Percentiles rank a stretch among this genome's conserved stretches.
These are phyloP conservation scores for Mucor piriformis DNA, from an alignment of 371 early-diverging fungal species.

Conservation along the genomic window DNA sequence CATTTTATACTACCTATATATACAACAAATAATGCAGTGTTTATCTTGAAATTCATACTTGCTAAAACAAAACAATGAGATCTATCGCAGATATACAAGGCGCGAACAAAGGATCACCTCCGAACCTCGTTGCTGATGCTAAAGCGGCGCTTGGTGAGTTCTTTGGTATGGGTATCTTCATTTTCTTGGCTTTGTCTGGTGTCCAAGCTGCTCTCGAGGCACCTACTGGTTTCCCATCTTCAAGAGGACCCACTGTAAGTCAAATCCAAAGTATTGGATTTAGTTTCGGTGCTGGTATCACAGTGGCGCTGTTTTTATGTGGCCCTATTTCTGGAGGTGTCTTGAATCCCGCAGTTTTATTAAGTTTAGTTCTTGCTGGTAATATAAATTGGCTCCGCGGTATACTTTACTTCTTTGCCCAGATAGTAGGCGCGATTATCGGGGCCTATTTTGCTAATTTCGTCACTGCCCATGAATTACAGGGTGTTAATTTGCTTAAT, in stretches of 20 bases:
- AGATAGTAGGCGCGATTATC: conserved; percentile 53
- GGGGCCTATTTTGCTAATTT: conserved; percentile 49
- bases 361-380: conserved; percentile 45
- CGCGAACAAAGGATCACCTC: conserved; percentile 13
- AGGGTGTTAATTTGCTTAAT: conserved; percentile 39
- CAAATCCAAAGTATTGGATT: conserved; percentile 46
- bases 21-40: background rate
- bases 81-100: conserved; percentile 6
- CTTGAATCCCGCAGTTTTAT: conserved; percentile 62
- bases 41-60: background rate
- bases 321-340: conserved; percentile 60
- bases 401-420: conserved; percentile 49
- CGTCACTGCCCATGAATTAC: conserved; percentile 38
- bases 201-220: conserved; percentile 45
- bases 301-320: conserved; percentile 46
- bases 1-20: too few species aligned
- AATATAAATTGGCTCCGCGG: conserved; percentile 46
- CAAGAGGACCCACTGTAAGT: conserved; percentile 17
- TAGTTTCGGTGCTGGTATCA: conserved; percentile 50
- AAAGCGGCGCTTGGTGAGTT: conserved; percentile 42
- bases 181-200: conserved; percentile 56
- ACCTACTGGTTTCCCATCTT: background rate
- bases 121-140: conserved; percentile 18
- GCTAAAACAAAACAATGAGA: conserved; percentile 2
- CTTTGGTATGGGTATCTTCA: conserved; percentile 57